Conservation (phyloP, 345 rosid species). For the Anastatica hierochuntica region DNA sequence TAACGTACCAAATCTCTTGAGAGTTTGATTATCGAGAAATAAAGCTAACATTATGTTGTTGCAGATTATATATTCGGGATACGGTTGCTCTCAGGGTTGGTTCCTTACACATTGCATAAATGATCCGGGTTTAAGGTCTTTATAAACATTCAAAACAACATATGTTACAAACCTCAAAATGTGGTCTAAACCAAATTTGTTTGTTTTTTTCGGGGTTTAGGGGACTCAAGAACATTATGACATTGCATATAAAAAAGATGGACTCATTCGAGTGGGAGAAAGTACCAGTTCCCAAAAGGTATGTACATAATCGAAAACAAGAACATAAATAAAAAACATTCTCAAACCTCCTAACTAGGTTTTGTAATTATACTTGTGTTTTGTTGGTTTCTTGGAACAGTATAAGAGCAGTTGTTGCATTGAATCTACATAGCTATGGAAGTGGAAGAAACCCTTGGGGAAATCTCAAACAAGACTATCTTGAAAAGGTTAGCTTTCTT, state of each 20-base stretch:
- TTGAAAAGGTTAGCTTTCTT: slow-evolving; percentile 98
- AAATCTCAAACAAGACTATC: slow-evolving; percentile 58
- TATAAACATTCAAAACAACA: slow-evolving; percentile 22
- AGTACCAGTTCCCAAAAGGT: slow-evolving; percentile 89
- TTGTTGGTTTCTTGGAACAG: slow-evolving; percentile 31
- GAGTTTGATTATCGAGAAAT: neutral
- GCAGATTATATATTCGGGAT: slow-evolving; percentile 88
- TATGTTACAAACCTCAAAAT: neutral
- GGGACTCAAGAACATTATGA: slow-evolving; percentile 84
- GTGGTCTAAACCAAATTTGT: neutral
- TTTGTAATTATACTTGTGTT: neutral
- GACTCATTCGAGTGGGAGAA: slow-evolving; percentile 90
- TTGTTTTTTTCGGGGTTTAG: slow-evolving; percentile 23
- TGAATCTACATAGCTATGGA: slow-evolving; percentile 86
- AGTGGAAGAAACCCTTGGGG: slow-evolving; percentile 99
- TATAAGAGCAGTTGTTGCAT: slow-evolving; percentile 82
- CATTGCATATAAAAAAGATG: slow-evolving; percentile 61
- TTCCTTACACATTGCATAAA: slow-evolving; percentile 84
- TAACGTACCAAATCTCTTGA: neutral
- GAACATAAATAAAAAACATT: neutral
- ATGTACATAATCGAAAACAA: slow-evolving; percentile 2
- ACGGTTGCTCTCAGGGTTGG: slow-evolving; percentile 96
- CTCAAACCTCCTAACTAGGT: neutral
- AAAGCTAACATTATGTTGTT: neutral
- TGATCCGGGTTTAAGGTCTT: slow-evolving; percentile 76